These are phyloP conservation scores for Claviceps humidiphila DNA, from an alignment of 2,329 filamentous ascomycete genomes.

Conservation along the genomic window DNA sequence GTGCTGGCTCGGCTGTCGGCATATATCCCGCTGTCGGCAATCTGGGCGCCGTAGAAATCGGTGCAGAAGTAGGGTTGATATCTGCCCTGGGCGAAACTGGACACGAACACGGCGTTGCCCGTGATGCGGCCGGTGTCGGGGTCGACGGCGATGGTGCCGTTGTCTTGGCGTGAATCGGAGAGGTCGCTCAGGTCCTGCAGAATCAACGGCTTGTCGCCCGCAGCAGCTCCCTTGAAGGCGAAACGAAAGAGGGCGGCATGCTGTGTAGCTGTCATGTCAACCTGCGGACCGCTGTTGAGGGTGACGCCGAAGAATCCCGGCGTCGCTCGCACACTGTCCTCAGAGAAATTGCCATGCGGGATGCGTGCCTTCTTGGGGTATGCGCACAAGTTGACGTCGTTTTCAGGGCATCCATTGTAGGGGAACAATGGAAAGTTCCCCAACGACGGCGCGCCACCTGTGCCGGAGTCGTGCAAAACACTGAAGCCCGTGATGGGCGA, in stretches of 20 bases:
- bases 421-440: constrained; percentile 65
- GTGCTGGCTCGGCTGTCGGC: constrained; percentile 40
- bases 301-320: constrained; percentile 55
- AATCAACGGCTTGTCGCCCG: constrained; percentile 39
- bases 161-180: constrained; percentile 43
- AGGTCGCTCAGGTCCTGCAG: constrained; percentile 54
- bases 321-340: constrained; percentile 38
- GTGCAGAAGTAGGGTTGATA: constrained; percentile 53
- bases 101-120: constrained; percentile 46
- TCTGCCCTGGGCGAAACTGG: constrained; percentile 50
- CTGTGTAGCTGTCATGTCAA: constrained; percentile 56
- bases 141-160: constrained; percentile 43
- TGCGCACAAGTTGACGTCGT: constrained; percentile 48
- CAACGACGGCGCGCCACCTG: constrained; percentile 45
- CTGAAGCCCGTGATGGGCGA: constrained; percentile 40
- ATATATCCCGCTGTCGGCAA: constrained; percentile 50
- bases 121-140: constrained; percentile 43
- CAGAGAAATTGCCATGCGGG: constrained; percentile 30
- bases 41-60: constrained; percentile 46
- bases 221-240: constrained; percentile 36
- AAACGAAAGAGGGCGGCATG: constrained; percentile 54
- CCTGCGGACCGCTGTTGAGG: constrained; percentile 41
- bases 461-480: constrained; percentile 45
- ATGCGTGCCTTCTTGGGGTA: constrained; percentile 37
- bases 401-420: constrained; percentile 45